phyloP scores from a whole-genome alignment of 208 protist species.

The Ichthyophonus hoferi region DNA sequence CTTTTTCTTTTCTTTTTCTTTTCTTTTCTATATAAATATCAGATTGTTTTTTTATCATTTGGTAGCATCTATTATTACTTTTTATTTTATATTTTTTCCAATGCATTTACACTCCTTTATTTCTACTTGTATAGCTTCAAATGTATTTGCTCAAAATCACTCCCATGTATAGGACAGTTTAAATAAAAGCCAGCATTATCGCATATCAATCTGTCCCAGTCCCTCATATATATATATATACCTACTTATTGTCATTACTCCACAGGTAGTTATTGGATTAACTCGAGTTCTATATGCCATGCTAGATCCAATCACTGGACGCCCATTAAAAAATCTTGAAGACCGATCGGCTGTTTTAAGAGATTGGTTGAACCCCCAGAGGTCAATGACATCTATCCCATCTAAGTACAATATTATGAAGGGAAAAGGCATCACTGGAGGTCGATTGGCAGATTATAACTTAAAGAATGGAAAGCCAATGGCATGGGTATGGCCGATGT shows the following conservation, averaged over 20 bases:
- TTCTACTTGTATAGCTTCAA: not conserved
- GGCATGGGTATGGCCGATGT: not conserved
- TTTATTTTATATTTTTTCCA: not conserved
- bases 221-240: too few relatives aligned
- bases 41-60: too few relatives aligned
- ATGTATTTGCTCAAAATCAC: not conserved
- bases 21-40: too few relatives aligned
- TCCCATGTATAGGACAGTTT: not conserved
- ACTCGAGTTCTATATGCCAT: not conserved
- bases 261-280: not conserved
- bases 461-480: not conserved
- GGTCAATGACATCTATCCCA: not conserved
- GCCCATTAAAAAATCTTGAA: not conserved
- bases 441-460: not conserved
- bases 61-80: not conserved
- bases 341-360: not conserved
- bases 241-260: not conserved
- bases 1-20: too few relatives aligned
- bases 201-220: too few relatives aligned
- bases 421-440: not conserved
- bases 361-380: not conserved
- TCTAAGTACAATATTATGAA: not conserved
- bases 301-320: not conserved
- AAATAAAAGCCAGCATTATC: not conserved
- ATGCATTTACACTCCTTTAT: not conserved